Base-by-base conservation (phyloP, 2,329 filamentous ascomycete species). In the Botrytis pseudocinerea region DNA sequence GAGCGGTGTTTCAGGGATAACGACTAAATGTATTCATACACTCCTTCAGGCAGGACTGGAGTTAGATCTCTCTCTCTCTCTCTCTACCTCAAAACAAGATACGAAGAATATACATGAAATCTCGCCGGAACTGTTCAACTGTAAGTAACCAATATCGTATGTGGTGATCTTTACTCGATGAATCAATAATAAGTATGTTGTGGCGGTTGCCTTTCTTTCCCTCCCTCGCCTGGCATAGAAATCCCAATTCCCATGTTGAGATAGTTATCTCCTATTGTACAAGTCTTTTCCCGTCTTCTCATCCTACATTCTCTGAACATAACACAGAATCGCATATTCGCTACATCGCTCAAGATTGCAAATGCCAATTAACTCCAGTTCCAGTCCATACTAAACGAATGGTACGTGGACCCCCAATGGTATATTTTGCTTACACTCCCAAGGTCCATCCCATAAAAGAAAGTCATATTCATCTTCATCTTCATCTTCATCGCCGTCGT, bases 361-460 rank as follows among this genome's bases (percentile, higher is more conserved):
- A 51, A 51, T 32, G 42, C 38, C 62, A 54, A 54, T 63, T 51
- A 65, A 71, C 69, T 46, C 69, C 69, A 40, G 57, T 71, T 63
- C 69, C 69, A 51, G 46, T 42, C 59, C 69, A 71, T 57, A 46
- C 68, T 44, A 70, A 70, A 64, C 60, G 46, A 71, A 71, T 42
- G 69, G 59, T 65, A 71, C 44, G 46, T 32, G 44, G 44, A 35
- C 28, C 60, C 44, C 46, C 69, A 65, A 64, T 65, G 69, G 69
- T 71, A 71, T 71, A 64, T 71, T 65, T 65, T 71, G 69, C 46
- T 65, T 51, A 71, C 69, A 57, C 38, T 64, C 25, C 59, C 46
- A 51, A 51, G 46, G 44, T 71, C 60, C 69, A 54, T 63, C 35
- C 61, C 20, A 65, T 38, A 65, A 71, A 71, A 65, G 60, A 71